These are phyloP conservation scores for Globisporangium abappressorium DNA, from an alignment of 352 stramenopile species.

Conservation along the genomic window DNA sequence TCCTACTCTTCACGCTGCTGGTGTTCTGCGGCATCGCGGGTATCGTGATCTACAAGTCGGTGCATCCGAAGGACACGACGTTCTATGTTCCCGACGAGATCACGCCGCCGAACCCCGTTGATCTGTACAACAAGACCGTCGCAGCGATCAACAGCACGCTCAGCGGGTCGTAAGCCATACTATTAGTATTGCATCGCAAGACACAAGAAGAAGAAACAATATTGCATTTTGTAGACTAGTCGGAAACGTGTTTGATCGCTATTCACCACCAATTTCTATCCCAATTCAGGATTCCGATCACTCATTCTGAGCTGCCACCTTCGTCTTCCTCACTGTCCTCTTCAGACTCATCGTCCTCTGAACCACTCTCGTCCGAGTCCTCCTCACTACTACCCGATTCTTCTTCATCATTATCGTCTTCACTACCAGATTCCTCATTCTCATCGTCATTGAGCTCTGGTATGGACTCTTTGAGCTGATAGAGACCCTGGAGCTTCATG, in stretches of 20 bases:
- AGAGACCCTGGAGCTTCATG: constrained; percentile 62
- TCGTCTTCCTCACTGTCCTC: constrained; percentile 4
- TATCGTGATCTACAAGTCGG: constrained; percentile 83
- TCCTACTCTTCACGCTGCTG: constrained; percentile 75
- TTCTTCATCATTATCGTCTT: constrained; percentile 16
- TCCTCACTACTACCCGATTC: constrained; percentile 14
- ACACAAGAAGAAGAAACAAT: background rate
- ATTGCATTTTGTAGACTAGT: constrained; percentile 5
- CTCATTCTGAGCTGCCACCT: constrained; percentile 8
- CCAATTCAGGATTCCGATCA: background rate
- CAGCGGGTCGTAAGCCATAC: constrained; percentile 20
- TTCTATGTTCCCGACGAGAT: constrained; percentile 87
- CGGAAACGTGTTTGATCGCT: background rate
- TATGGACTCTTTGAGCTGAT: constrained; percentile 60
- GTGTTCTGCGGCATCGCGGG: constrained; percentile 76
- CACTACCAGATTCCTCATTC: constrained; percentile 18
- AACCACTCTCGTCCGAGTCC: constrained; percentile 6
- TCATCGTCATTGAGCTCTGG: constrained; percentile 14
- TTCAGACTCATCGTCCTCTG: constrained; percentile 19
- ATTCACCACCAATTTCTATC: background rate
- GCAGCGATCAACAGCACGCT: constrained; percentile 56
- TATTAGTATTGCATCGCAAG: too few species aligned
- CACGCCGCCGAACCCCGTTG: constrained; percentile 69
- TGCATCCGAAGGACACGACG: constrained; percentile 69
- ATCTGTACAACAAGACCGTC: constrained; percentile 77